These are phyloP conservation scores for Hibiscus syriacus DNA, from an alignment of 345 rosid genomes.

Conservation along the genomic window DNA sequence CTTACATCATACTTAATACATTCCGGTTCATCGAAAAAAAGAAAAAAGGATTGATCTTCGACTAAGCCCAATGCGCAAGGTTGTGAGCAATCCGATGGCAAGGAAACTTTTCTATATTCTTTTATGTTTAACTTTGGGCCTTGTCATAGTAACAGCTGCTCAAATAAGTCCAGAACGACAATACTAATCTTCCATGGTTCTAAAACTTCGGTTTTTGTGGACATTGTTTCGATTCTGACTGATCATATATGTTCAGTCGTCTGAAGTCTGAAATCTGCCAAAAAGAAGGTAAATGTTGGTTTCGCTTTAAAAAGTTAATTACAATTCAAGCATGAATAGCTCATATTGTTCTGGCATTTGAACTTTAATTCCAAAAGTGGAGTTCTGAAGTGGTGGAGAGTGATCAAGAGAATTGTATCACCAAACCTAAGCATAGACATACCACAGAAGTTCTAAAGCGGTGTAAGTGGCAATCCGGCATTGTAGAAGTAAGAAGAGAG, in stretches of 20 bases:
- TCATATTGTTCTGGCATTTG: neutral
- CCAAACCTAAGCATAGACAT: conserved; percentile 18
- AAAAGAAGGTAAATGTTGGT: neutral
- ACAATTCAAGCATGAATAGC: neutral
- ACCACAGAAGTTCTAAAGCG: conserved; percentile 43
- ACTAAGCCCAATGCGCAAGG: no score
- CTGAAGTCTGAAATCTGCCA: neutral
- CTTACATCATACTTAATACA: no score
- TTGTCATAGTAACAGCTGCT: neutral
- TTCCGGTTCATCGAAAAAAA: no score
- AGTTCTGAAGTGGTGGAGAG: neutral
- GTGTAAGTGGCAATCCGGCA: conserved; percentile 86
- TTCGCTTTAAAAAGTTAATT: neutral
- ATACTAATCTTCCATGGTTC: neutral
- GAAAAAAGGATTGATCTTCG: no score
- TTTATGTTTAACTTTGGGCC: neutral
- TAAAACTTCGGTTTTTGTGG: neutral
- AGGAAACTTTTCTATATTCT: neutral
- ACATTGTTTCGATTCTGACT: neutral
- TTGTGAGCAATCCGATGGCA: no score
- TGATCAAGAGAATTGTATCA: neutral
- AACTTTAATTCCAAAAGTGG: neutral
- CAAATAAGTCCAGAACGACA: neutral
- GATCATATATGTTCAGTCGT: neutral
- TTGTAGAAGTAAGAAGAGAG: conserved; percentile 89